Base-by-base conservation (phyloP, 106 monocot species). In the Dendrobium huoshanense region DNA sequence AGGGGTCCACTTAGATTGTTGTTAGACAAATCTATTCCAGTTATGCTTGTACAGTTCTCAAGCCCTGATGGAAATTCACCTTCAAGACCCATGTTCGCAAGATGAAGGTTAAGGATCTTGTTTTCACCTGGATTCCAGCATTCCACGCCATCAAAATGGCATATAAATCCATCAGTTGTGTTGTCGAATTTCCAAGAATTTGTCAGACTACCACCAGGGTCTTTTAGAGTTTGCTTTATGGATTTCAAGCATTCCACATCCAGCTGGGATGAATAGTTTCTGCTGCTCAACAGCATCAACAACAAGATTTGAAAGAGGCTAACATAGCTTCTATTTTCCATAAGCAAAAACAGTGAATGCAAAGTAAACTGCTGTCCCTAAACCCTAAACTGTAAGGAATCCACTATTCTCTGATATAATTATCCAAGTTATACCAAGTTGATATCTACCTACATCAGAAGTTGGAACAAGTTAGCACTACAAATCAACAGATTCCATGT, bases 41-140 rank as follows among this genome's bases (percentile, higher is more conserved):
- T 97, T 79, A 97, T 51, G 80, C 90, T 97, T 22, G 81, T 77
- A 65, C 97, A 97, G 2, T 89, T 86, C 68, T 91, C 88, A 55
- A 97, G 85, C 24, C 94, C 97, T 0, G 2, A 49, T 7, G 97
- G 94, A 65, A 97, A 97, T 15, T 70, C 11, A 10, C 97, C 97
- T 67, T 79, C 54, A 79, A 97, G 89, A 41, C 86, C 92, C 90
- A 92, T 88, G 86, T 85, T 88, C 16, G 89, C 84, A 20, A 97
- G 92, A 3, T 33, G 85, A 10, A 94, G 78, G 51, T 87, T 89
- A 45, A 97, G 88, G 27, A 97, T 88, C 79, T 65, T 90, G 55
- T 88, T 97, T 79, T 97, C 97, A 80, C 86, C 84, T 41, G 85
- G 89, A 79, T 97, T 90, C 97, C 97, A 97, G 81, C 97, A 97